A percentile compares a stretch with the other conserved stretches of the same genome.
Conservation (phyloP, 2,329 filamentous ascomycete genomes). For the Hypoxylon sp. region DNA sequence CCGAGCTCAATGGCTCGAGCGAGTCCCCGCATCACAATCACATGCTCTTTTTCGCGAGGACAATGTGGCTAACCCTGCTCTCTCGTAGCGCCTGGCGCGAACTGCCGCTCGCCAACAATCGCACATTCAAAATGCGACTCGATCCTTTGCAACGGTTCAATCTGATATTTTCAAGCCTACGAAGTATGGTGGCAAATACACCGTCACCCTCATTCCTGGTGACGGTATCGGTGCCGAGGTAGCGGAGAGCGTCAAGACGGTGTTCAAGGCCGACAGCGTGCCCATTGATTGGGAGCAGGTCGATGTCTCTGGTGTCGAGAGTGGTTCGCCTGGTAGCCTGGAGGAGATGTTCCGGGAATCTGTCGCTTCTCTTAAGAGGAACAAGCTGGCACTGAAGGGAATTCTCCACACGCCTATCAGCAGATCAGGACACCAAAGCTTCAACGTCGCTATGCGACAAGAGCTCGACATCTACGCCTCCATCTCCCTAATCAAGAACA, state of each 20-base stretch:
- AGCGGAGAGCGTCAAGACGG: slow-evolving; percentile 96
- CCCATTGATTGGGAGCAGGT: slow-evolving; percentile 99
- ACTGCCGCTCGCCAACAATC: slow-evolving; percentile 64
- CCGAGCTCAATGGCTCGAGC: slow-evolving; percentile 40
- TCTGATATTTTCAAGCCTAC: slow-evolving; percentile 99
- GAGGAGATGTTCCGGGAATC: slow-evolving; percentile 97
- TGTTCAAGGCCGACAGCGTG: slow-evolving; percentile 99
- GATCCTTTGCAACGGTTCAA: slow-evolving; percentile 84
- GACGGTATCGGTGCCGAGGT: slow-evolving; percentile 99
- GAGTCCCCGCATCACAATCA: slow-evolving; percentile 25
- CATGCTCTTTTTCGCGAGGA: slow-evolving; percentile 36
- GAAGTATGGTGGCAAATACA: slow-evolving; percentile 99
- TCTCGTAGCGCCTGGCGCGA: slow-evolving; percentile 65
- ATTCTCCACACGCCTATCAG: slow-evolving; percentile 98
- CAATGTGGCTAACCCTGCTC: slow-evolving; percentile 50
- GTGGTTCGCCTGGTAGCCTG: slow-evolving; percentile 82
- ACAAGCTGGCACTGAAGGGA: slow-evolving; percentile 99
- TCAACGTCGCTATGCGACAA: slow-evolving; percentile 99
- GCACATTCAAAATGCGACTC: slow-evolving; percentile 59
- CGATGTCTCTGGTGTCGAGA: slow-evolving; percentile 91
- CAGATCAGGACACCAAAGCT: slow-evolving; percentile 96
- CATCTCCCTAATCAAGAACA: slow-evolving; percentile 99
- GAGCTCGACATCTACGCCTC: slow-evolving; percentile 99
- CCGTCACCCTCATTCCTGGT: slow-evolving; percentile 97
- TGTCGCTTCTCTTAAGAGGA: slow-evolving; percentile 94